These are phyloP conservation scores for Podospora tetraspora DNA, from an alignment of 495 filamentous ascomycete species.

Conservation along the genomic window DNA sequence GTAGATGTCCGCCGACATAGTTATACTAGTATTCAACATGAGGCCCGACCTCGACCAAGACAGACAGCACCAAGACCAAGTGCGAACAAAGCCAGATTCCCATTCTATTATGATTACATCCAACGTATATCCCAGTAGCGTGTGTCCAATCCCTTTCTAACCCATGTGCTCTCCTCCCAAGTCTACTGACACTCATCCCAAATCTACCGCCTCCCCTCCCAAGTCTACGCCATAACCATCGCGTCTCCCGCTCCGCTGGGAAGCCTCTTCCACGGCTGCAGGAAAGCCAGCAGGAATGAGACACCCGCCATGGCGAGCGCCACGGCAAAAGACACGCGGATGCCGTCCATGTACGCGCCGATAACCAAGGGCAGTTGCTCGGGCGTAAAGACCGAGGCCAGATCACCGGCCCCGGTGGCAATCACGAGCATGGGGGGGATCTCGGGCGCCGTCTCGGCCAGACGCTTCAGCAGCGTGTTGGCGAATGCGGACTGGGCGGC, in stretches of 20 bases:
- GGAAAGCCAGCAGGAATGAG: constrained; percentile 7
- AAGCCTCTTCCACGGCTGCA: constrained; percentile 14
- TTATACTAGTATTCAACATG: too few relatives aligned
- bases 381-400: constrained; percentile 41
- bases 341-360: constrained; percentile 47
- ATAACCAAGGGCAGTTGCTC: constrained; percentile 42
- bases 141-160: neutral
- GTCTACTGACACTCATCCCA: too few relatives aligned
- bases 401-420: constrained; percentile 46
- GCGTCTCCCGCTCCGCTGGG: neutral
- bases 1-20: neutral
- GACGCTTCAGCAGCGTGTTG: constrained; percentile 35
- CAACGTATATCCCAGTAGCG: neutral
- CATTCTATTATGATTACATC: neutral
- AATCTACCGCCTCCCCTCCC: too few relatives aligned
- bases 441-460: constrained; percentile 36
- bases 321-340: constrained; percentile 41
- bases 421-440: constrained; percentile 42
- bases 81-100: neutral
- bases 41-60: neutral
- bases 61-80: neutral
- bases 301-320: constrained; percentile 26
- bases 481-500: constrained; percentile 47
- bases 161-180: neutral
- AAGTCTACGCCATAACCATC: constrained; percentile 6